Base-by-base conservation (phyloP, 345 rosid genomes). In the Eucalyptus urophylla region DNA sequence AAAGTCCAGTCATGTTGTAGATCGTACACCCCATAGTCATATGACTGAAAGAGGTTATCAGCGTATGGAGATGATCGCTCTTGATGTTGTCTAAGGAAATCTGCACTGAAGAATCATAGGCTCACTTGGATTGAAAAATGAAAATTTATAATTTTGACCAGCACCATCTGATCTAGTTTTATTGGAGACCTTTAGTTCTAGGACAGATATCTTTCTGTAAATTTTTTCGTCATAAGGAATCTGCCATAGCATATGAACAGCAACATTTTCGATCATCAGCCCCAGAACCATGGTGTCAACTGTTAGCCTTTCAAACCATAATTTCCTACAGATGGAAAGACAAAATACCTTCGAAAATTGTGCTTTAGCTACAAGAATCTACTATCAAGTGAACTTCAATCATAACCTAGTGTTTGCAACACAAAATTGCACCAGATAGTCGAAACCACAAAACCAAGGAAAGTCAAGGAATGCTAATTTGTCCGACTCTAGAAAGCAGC, bases 21-120 rank as follows among this genome's bases (percentile, higher is more conserved):
- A 94, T 31, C 85, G 95, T 90, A 93, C 96, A 98, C 90, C 90
- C 95, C 13, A 67, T 3, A 87, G 92, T 95, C 67, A 93, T 89
- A 93, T 97, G 99, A 91, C 99, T 95, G 93, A 97, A 97, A 62
- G 96, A 95, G 88, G 98, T 96, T 90, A 97, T 90, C 90, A 96
- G 76, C 13, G 97, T 96, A 89, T 97, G 98, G 87, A 97, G 21
- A 80, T 92, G 95, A 40, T 96, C 97, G 90, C 92, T 92, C 90
- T 83, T 92, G 89, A 97, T 56, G 90, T 97, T 95, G 87, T 97
- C 96, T 88, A 97, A 81, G 27, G 98, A 97, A 87, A 97, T 92
- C 99, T 97, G 97, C 93, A 93, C 25, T 87, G 12, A 47, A 47
- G 49, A 47, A 47, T 47, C 49, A 49, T 33, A 87, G 33, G 5